These are phyloP conservation scores for Volvox carteri DNA, from an alignment of 163 green algal genomes.

Conservation along the genomic window DNA sequence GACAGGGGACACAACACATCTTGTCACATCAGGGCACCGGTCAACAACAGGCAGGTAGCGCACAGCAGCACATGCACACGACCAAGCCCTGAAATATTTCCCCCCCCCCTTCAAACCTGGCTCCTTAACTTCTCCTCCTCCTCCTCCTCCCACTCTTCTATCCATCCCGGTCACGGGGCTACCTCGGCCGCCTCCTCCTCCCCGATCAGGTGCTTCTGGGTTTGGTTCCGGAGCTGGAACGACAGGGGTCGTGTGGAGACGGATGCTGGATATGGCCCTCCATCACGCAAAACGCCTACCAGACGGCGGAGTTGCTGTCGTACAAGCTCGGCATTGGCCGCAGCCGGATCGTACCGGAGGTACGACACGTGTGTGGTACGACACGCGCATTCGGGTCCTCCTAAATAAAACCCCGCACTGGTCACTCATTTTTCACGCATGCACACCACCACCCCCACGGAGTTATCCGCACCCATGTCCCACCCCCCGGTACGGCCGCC, in stretches of 20 bases:
- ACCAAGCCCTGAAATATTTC: too few relatives aligned
- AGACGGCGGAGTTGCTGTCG: constrained; percentile 86
- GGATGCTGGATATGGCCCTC: constrained; percentile 88
- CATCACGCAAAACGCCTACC: constrained; percentile 87
- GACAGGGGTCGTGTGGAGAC: constrained; percentile 2
- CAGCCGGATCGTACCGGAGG: constrained; percentile 86
- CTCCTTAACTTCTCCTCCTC: not conserved
- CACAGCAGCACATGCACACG: too few relatives aligned
- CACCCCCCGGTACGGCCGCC: too few relatives aligned
- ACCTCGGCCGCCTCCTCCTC: not conserved
- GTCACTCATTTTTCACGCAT: too few relatives aligned
- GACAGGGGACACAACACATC: too few relatives aligned
- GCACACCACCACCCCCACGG: too few relatives aligned
- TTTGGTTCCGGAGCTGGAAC: constrained; percentile 3
- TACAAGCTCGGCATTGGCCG: constrained; percentile 69
- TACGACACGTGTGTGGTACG: constrained; percentile 43
- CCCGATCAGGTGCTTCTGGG: constrained; percentile 14
- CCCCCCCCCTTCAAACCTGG: not conserved
- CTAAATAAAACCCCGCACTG: too few relatives aligned
- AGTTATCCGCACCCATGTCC: too few relatives aligned
- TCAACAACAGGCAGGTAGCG: too few relatives aligned
- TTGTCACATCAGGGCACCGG: too few relatives aligned
- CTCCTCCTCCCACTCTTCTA: not conserved
- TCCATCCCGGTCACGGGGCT: too few relatives aligned
- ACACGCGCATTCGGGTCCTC: too few relatives aligned